Percentiles rank a stretch among this genome's conserved stretches.
phyloP scores from a whole-genome alignment of 140 eudicot species.

The Cichorium intybus region DNA sequence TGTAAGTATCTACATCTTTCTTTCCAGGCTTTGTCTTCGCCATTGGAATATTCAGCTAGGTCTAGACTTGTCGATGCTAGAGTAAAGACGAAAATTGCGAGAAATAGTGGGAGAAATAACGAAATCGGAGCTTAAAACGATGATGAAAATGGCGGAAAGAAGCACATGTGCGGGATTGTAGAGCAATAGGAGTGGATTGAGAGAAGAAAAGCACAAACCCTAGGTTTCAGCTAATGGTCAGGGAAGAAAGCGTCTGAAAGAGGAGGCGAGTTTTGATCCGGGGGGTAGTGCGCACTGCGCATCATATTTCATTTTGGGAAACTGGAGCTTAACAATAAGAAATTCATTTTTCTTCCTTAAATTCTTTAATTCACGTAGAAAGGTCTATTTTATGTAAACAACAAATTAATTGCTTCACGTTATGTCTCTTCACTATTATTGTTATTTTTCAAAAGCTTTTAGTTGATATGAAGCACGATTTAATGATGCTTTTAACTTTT shows the following conservation, averaged over 20 bases:
- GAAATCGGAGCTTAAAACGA: slow-evolving; percentile 13
- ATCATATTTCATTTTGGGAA: slow-evolving; percentile 8
- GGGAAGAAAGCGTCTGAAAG: slow-evolving; percentile 15
- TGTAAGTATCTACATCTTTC: slow-evolving; percentile 57
- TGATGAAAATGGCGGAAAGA: background rate
- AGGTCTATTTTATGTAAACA: background rate
- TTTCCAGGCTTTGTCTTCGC: slow-evolving; percentile 74
- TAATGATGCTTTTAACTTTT: too few relatives aligned
- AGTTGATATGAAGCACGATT: background rate
- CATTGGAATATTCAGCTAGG: slow-evolving; percentile 27
- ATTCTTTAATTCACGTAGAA: background rate
- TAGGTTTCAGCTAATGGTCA: slow-evolving; percentile 23
- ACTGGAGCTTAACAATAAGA: background rate
- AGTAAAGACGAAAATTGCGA: background rate
- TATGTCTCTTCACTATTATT: background rate
- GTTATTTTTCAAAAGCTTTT: background rate
- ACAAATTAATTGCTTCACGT: background rate
- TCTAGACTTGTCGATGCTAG: background rate
- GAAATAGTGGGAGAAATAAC: background rate
- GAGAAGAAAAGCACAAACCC: slow-evolving; percentile 31
- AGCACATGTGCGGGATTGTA: background rate
- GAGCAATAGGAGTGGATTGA: background rate
- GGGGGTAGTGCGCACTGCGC: slow-evolving; percentile 14
- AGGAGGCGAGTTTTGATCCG: background rate
- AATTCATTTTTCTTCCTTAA: background rate